Evolutionary conservation across 257 asterid genomes (phyloP).

Genomic region (Nyctanthes arbortristis): DNA sequence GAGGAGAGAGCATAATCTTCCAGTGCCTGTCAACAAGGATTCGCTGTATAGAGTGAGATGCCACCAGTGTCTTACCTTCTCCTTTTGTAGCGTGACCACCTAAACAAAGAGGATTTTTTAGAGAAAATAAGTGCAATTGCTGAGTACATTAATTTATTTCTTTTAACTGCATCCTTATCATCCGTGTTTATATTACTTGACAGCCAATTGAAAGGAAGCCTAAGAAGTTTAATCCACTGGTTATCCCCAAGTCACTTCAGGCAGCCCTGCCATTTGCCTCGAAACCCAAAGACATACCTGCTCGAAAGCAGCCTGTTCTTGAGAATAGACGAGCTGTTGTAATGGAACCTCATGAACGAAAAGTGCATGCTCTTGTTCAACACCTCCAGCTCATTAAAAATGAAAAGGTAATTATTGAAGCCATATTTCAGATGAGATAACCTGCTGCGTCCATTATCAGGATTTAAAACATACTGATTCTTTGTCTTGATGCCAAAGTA

Average conservation of each 20-base stretch:
- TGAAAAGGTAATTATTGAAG: constrained; percentile 55
- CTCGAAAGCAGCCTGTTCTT: constrained; percentile 42
- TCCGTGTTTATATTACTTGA: constrained; percentile 6
- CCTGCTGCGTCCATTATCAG: too few relatives aligned
- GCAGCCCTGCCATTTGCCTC: constrained; percentile 72
- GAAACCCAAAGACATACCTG: constrained; percentile 72
- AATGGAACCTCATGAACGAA: constrained; percentile 76
- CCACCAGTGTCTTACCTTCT: not conserved
- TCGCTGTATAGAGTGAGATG: constrained; percentile 73
- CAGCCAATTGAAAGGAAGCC: constrained; percentile 88
- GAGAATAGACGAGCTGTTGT: constrained; percentile 75
- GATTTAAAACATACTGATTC: too few relatives aligned
- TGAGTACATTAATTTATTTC: constrained; percentile 8
- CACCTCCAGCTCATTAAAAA: constrained; percentile 59
- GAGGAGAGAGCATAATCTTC: constrained; percentile 71
- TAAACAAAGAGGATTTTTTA: not conserved
- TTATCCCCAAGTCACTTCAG: constrained; percentile 73
- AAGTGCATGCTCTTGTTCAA: constrained; percentile 68
- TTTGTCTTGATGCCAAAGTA: too few relatives aligned
- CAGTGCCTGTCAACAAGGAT: constrained; percentile 82
- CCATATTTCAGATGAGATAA: not conserved
- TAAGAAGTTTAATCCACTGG: constrained; percentile 80
- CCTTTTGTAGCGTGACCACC: not conserved
- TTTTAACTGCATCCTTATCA: constrained; percentile 10
- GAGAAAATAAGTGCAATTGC: not conserved